Conservation (phyloP, 306 rosid species). For the Medicago lupulina region DNA sequence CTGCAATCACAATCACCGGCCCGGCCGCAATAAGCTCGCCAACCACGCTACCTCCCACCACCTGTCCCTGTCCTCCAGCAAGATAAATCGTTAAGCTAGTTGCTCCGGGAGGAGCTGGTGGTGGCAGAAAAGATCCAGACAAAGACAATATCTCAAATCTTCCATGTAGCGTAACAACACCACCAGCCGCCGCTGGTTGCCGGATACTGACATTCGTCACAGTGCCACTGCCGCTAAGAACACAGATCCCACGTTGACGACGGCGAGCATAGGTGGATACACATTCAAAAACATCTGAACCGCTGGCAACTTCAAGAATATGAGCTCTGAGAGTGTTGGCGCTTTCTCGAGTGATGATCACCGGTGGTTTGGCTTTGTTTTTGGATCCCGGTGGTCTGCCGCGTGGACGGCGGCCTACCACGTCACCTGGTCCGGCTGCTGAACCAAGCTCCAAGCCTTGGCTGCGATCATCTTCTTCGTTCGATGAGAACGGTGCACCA, state of each 20-base stretch:
- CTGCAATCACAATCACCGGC: slow-evolving; percentile 86
- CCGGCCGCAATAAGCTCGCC: slow-evolving; percentile 89
- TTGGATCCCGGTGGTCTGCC: slow-evolving; percentile 90
- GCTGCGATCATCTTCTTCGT: slow-evolving; percentile 57
- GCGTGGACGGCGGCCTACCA: slow-evolving; percentile 71
- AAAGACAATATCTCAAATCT: slow-evolving; percentile 90
- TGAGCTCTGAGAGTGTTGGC: slow-evolving; percentile 95
- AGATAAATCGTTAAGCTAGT: slow-evolving; percentile 79
- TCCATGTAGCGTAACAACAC: slow-evolving; percentile 81
- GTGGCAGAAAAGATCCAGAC: slow-evolving; percentile 88
- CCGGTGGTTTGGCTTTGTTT: slow-evolving; percentile 86
- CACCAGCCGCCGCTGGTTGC: slow-evolving; percentile 80
- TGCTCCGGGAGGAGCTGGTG: slow-evolving; percentile 96
- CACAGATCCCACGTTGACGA: slow-evolving; percentile 95
- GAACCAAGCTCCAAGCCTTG: slow-evolving; percentile 59
- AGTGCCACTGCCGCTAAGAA: slow-evolving; percentile 82
- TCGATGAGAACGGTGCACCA: slow-evolving; percentile 48
- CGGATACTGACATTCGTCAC: slow-evolving; percentile 85
- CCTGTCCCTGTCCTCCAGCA: slow-evolving; percentile 95
- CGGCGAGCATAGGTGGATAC: slow-evolving; percentile 85
- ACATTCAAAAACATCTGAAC: slow-evolving; percentile 86
- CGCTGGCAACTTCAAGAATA: slow-evolving; percentile 77
- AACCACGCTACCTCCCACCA: slow-evolving; percentile 87
- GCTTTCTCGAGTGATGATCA: slow-evolving; percentile 87
- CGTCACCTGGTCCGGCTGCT: slow-evolving; percentile 48